Evolutionary conservation across 2,329 filamentous ascomycete genomes (phyloP).

Genomic region (Thielaviopsis euricoi): DNA sequence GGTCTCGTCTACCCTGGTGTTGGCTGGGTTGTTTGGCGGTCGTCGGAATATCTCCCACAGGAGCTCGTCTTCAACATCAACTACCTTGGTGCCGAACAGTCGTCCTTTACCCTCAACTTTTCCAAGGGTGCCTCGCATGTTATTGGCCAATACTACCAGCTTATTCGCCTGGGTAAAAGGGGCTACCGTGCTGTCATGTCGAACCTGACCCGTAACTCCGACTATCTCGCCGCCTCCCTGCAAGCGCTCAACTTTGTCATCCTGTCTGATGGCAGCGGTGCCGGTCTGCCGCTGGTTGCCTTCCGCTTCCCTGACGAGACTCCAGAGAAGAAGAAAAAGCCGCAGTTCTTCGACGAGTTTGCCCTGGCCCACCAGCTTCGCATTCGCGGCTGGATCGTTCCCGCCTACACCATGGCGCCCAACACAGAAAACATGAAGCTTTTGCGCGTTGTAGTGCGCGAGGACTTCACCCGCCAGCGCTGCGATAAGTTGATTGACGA

Average conservation of each 20-base stretch:
- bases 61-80: constrained; percentile 99
- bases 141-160: constrained; percentile 93
- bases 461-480: constrained; percentile 72
- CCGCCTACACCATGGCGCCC: constrained; percentile 94
- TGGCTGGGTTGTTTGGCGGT: constrained; percentile 84
- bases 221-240: constrained; percentile 66
- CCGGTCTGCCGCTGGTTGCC: constrained; percentile 76
- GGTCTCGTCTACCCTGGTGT: constrained; percentile 72
- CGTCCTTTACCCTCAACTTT: constrained; percentile 94
- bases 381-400: constrained; percentile 79
- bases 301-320: constrained; percentile 55
- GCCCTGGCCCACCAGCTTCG: constrained; percentile 71
- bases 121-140: constrained; percentile 89
- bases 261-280: constrained; percentile 64
- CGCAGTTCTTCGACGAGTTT: constrained; percentile 56
- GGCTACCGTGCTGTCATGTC: constrained; percentile 89
- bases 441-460: constrained; percentile 79
- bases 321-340: constrained; percentile 23
- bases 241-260: constrained; percentile 67
- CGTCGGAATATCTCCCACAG: constrained; percentile 65
- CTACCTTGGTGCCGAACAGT: constrained; percentile 89
- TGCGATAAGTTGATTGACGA: constrained; percentile 67
- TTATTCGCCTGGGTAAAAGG: constrained; percentile 84
- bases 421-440: constrained; percentile 73
- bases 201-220: constrained; percentile 77